Evolutionary conservation across 2,329 filamentous ascomycete genomes (phyloP), one percentile per base, ranked within the genome.

Genomic region (Coniochaeta prunicola): DNA sequence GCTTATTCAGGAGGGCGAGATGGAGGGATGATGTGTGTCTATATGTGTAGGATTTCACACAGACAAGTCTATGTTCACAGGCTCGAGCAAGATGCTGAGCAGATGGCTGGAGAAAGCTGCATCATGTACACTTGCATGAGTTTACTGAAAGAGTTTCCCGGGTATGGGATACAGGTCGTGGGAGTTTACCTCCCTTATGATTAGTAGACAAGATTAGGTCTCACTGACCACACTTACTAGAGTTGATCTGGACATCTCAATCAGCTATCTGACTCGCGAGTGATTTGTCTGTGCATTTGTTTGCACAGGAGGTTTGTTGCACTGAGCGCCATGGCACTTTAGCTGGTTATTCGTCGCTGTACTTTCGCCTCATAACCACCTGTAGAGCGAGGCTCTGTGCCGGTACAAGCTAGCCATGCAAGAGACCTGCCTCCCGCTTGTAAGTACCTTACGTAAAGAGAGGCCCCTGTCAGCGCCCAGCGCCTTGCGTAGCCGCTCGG

Each of bases 1-100:
- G 61, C 74, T 97, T 64, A 83, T 92, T 57, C 87, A 90, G 62
- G 82, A 84, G 56, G 79, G 75, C 13, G 80, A 84, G 64, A 67
- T 77, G 61, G 58, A 63, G 19, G 62, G 58, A 21, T 67, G 59
- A 57, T 45, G 40, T 45, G 24, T 50, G 10, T 40, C n/a, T 4
- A 17, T 45, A 4, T 15, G 8, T 26, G 40, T 45, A 45, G 24
- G 40, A 45, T 45, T 24, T 26, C 19, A 2, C 3, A 38, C 10
- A 17, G 10, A 38, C 6, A 9, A 10, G 36, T 10, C 7, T 38
- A 4, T 4, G 40, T 45, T 15, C 40, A 21, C 19, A 24, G 9
- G 40, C 40, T 17, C 17, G 24, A 17, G 45, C n/a, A 50, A 12
- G 24, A 28, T n/a, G 21, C 12, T 50, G 45, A 21, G 24, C 21